A percentile compares a stretch with the other conserved stretches of the same genome.
Conservation (phyloP, 495 filamentous ascomycete genomes). For the Bacidia gigantensis region DNA sequence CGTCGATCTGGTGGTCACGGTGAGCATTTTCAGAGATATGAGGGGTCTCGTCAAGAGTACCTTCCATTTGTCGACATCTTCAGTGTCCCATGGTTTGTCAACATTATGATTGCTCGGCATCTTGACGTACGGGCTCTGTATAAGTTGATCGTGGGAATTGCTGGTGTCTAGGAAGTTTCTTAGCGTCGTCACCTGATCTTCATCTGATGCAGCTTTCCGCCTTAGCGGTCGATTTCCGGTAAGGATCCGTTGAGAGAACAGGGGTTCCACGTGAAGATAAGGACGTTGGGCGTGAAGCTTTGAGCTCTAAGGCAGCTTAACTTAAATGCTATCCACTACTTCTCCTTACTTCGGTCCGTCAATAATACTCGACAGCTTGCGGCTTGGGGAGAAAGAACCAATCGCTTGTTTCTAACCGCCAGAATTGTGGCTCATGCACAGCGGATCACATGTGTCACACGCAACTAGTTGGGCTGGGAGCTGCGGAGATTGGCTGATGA, state of each 20-base stretch:
- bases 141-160: background rate
- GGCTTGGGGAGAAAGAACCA: too few species aligned
- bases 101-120: conserved; percentile 94
- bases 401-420: background rate
- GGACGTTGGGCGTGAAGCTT: too few species aligned
- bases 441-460: conserved; percentile 5
- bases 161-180: background rate
- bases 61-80: conserved; percentile 97
- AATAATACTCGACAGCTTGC: too few species aligned
- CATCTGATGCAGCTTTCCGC: background rate
- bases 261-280: too few species aligned
- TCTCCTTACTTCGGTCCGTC: too few species aligned
- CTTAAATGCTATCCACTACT: too few species aligned
- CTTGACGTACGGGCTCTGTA: background rate
- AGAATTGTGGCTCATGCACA: background rate
- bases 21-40: background rate
- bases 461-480: background rate
- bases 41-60: conserved; percentile 25
- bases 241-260: too few species aligned
- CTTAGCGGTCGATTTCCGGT: too few species aligned
- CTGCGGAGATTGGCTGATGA: background rate
- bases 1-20: conserved; percentile 55
- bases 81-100: conserved; percentile 96
- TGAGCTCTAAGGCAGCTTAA: too few species aligned
- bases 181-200: background rate